Percentiles rank a stretch among this genome's conserved stretches.
Evolutionary conservation across 306 rosid species (phyloP).

Genomic region (Trifolium fragiferum): DNA sequence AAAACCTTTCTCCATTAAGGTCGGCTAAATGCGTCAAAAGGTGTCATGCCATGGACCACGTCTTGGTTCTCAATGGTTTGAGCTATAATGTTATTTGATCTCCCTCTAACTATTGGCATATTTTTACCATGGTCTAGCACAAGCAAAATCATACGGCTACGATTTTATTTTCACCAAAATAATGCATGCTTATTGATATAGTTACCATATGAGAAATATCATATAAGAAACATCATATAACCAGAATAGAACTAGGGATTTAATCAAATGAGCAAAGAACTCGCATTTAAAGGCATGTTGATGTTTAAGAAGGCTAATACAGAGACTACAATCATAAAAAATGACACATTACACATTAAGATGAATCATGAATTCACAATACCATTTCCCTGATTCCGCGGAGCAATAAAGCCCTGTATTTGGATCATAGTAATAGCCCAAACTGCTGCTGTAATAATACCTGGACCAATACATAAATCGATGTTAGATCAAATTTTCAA

Average conservation of each 20-base stretch:
- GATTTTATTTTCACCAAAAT: not conserved
- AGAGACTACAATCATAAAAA: slow-evolving; percentile 1
- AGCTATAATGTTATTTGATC: not conserved
- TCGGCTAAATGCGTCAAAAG: not conserved
- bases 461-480: slow-evolving; percentile 47
- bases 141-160: not conserved
- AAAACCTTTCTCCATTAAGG: not conserved
- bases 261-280: not conserved
- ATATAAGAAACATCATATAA: slow-evolving; percentile 19
- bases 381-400: slow-evolving; percentile 74
- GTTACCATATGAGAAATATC: slow-evolving; percentile 30
- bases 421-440: slow-evolving; percentile 61
- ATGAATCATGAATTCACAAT: slow-evolving; percentile 34
- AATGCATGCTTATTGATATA: slow-evolving; percentile 6
- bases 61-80: not conserved
- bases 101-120: not conserved
- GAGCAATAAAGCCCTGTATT: slow-evolving; percentile 63
- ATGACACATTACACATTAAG: slow-evolving; percentile 22
- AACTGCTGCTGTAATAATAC: slow-evolving; percentile 73
- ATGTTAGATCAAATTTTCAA: slow-evolving; percentile 33
- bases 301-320: not conserved
- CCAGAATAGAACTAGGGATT: not conserved
- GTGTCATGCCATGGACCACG: not conserved
- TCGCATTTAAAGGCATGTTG: slow-evolving; percentile 1
- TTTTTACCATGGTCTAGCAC: not conserved